Conservation (phyloP, 176 grass and related monocot species). For the Musa beccarii region DNA sequence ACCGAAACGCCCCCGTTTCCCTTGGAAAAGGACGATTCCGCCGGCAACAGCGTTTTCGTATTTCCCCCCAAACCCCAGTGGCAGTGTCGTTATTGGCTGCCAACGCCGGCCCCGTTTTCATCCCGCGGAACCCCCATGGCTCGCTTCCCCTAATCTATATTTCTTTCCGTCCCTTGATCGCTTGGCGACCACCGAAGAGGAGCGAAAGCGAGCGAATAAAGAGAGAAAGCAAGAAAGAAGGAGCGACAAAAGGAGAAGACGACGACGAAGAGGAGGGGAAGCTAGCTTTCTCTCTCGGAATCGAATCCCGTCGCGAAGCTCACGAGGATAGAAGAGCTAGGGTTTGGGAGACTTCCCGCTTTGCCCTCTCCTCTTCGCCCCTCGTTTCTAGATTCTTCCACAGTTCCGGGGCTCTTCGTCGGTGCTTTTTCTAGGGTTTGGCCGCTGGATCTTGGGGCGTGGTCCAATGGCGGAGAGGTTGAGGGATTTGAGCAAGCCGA, state of each 20-base stretch:
- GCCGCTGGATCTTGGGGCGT: neutral
- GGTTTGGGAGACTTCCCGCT: neutral
- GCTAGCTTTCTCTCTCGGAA: neutral
- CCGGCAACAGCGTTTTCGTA: neutral
- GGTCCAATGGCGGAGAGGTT: constrained; percentile 71
- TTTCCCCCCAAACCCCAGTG: neutral
- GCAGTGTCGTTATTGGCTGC: neutral
- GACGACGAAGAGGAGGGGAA: neutral
- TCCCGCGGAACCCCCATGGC: neutral
- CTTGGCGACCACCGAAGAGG: neutral
- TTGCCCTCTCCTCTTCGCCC: neutral
- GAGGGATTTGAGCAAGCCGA: constrained; percentile 95
- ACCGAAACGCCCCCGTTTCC: too few species aligned
- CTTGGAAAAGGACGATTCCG: too few species aligned
- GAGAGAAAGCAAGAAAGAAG: neutral
- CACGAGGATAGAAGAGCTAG: neutral
- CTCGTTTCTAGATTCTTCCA: neutral
- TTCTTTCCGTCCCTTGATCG: neutral
- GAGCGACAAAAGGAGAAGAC: neutral
- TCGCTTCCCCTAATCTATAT: neutral
- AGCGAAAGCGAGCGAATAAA: neutral
- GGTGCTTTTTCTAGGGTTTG: constrained; percentile 28
- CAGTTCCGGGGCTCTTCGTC: neutral
- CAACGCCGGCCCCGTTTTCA: neutral
- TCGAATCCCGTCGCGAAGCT: neutral